Evolutionary conservation across 2,329 filamentous ascomycete species (phyloP).

Genomic region (Trichoderma aggressivum): DNA sequence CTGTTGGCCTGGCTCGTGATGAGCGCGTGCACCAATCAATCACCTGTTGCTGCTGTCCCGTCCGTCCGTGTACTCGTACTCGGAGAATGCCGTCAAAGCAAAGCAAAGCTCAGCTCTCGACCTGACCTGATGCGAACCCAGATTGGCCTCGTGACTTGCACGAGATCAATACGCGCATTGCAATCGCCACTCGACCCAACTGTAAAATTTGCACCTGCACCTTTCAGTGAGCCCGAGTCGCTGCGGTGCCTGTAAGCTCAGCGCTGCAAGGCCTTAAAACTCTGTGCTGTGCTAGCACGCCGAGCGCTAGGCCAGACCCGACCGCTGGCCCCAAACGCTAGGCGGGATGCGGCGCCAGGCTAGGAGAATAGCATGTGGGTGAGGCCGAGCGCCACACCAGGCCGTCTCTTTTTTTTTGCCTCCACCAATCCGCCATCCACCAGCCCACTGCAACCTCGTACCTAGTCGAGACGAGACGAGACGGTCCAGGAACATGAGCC

Average conservation of each 20-base stretch:
- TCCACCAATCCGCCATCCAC: conserved; percentile 4
- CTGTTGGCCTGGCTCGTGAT: background rate
- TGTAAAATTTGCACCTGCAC: background rate
- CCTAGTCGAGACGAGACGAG: background rate
- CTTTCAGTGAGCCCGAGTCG: background rate
- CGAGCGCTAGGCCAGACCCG: conserved; percentile 16
- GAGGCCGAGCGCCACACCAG: conserved; percentile 16
- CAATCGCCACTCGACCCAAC: background rate
- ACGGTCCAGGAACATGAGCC: conserved; percentile 7
- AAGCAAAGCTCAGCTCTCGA: background rate
- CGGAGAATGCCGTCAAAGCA: background rate
- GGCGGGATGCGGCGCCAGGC: background rate
- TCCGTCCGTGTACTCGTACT: background rate
- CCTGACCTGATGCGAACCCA: background rate
- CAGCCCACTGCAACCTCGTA: background rate
- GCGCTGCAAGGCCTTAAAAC: background rate
- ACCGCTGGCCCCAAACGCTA: background rate
- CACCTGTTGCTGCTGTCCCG: background rate
- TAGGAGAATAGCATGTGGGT: conserved; percentile 17
- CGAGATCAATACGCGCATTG: background rate
- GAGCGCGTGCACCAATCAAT: background rate
- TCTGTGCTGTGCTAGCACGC: background rate
- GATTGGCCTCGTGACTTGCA: conserved; percentile 1
- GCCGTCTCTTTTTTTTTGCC: background rate
- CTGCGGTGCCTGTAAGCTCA: background rate